Base-by-base conservation (phyloP, 495 filamentous ascomycete genomes). In the Aspergillus sparsus region DNA sequence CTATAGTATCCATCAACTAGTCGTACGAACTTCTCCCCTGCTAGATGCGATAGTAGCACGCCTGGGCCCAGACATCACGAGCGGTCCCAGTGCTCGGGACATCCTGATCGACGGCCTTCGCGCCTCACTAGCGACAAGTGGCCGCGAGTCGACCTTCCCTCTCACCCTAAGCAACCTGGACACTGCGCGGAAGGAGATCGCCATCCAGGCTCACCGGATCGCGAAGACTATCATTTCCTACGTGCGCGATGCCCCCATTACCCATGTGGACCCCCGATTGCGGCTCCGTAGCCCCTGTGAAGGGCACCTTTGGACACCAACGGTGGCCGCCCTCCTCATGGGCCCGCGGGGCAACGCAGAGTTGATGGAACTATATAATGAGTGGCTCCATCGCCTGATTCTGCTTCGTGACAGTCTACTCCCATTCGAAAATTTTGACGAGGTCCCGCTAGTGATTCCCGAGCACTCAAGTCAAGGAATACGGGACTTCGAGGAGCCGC, bases 11-110 rank as follows among this genome's bases (percentile, higher is more conserved):
- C 53, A 55, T 31, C 53, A 55, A 18, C 53, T 55, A 21, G 53
- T 55, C 13, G 37, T 44, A n/a, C 53, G 53, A 4, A 55, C 53
- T 39, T 55, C 53, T 11, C 53, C 53, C 6, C 53, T 55, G 9
- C 53, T 55, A 16, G 53, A 55, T 45, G 53, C 53, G 35, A 55
- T 55, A 37, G 53, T 55, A 42, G 53, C 53, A 6, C 36, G 53
- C 1, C 53, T 55, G 37, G 53, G 53, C 1, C 37, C 37, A 12
- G 53, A 55, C 18, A 0, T 21, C 10, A 8, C 16, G 8, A 8
- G 15, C 8, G 53, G 53, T 8, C 53, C 53, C 6, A 44, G 18
- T 2, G 53, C 53, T 1, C 36, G 53, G 5, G 37, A 44, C 13
- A 32, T 45, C 53, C 37, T 55, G 16, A 55, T 55, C 39, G 37